These are phyloP conservation scores for Cenococcum geophilum DNA, from an alignment of 495 filamentous ascomycete species.

Conservation along the genomic window DNA sequence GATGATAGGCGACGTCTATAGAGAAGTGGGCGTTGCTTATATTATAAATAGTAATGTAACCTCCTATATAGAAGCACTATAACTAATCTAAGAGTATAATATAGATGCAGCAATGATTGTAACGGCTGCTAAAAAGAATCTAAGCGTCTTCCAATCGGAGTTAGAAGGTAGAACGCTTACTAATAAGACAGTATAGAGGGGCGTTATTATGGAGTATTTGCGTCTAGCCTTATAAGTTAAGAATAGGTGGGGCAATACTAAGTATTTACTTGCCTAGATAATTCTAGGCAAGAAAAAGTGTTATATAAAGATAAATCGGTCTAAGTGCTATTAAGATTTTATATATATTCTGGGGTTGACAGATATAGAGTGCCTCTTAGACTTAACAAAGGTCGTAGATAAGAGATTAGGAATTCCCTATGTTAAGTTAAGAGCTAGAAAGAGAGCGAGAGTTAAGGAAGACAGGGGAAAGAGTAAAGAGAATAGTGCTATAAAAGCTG, in stretches of 20 bases:
- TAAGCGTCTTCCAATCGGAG: conserved; percentile 67
- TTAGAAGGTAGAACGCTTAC: conserved; percentile 53
- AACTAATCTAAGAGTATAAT: conserved; percentile 64
- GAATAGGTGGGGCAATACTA: conserved; percentile 86
- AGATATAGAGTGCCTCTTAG: conserved; percentile 48
- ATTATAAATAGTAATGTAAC: conserved; percentile 93
- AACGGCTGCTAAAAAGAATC: conserved; percentile 79
- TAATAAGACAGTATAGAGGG: conserved; percentile 54
- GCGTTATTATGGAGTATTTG: conserved; percentile 69
- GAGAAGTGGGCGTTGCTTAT: conserved; percentile 75
- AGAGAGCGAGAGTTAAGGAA: conserved; percentile 48
- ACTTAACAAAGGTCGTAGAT: conserved; percentile 57
- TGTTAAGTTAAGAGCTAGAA: conserved; percentile 45
- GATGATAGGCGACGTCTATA: conserved; percentile 73
- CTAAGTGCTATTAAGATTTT: conserved; percentile 59
- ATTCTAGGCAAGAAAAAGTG: conserved; percentile 68
- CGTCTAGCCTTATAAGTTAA: conserved; percentile 63
- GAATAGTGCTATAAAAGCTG: background rate
- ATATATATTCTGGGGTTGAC: conserved; percentile 58
- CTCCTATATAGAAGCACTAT: conserved; percentile 57
- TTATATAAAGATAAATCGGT: conserved; percentile 49
- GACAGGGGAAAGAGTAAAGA: background rate
- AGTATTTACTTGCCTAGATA: conserved; percentile 77
- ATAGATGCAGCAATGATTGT: conserved; percentile 98
- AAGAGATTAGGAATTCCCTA: conserved; percentile 51